phyloP scores from a whole-genome alignment of 306 rosid genomes.

The Macrotyloma uniflorum region DNA sequence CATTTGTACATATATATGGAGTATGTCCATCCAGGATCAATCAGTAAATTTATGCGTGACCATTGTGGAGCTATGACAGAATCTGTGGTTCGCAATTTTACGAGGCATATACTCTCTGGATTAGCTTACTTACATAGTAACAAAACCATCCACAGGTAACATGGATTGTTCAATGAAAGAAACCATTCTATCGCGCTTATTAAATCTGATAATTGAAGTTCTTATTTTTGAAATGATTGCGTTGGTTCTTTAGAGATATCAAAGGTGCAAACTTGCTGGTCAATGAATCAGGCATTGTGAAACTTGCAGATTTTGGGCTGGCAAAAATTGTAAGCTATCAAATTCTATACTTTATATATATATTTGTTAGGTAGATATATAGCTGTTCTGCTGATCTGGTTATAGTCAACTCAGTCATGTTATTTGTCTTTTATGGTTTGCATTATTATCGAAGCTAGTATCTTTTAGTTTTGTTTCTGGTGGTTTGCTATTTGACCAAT shows the following conservation, averaged over 20 bases:
- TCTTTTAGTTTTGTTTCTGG: not conserved
- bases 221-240: slow-evolving; percentile 4
- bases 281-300: slow-evolving; percentile 62
- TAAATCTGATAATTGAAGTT: not conserved
- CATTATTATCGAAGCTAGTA: not conserved
- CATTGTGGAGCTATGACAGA: slow-evolving; percentile 65
- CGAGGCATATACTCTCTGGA: slow-evolving; percentile 68
- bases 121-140: slow-evolving; percentile 60
- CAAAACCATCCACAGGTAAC: slow-evolving; percentile 70
- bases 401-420: not conserved
- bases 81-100: slow-evolving; percentile 66
- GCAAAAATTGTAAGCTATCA: slow-evolving; percentile 63
- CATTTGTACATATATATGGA: slow-evolving; percentile 72
- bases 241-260: slow-evolving; percentile 58
- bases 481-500: slow-evolving; percentile 10
- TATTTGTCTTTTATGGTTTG: not conserved
- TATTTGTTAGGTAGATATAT: not conserved
- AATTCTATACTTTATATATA: not conserved
- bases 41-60: slow-evolving; percentile 61
- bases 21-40: slow-evolving; percentile 70
- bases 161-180: not conserved
- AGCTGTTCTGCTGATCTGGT: not conserved
- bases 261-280: slow-evolving; percentile 84
- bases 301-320: slow-evolving; percentile 86
- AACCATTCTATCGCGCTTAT: not conserved